Percentiles rank a stretch among this genome's conserved stretches.
Evolutionary conservation across 495 filamentous ascomycete genomes (phyloP).

Genomic region (Aspergillus diversus): DNA sequence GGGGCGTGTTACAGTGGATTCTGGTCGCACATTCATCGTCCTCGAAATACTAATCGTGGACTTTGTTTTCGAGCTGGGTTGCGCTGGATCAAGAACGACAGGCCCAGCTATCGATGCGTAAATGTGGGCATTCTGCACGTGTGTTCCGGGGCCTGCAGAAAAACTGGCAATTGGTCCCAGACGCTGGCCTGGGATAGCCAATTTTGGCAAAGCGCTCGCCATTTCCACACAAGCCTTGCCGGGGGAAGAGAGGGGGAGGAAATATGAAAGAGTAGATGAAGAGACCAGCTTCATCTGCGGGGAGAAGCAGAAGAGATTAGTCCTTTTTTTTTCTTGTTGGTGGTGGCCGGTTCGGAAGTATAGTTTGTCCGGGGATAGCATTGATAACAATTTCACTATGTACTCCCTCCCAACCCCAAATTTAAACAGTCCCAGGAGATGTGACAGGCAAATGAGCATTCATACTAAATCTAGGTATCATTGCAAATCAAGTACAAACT

Average conservation of each 20-base stretch:
- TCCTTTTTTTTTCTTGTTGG: conserved; percentile 14
- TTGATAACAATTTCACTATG: background rate
- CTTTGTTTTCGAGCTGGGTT: conserved; percentile 56
- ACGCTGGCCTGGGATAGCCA: conserved; percentile 71
- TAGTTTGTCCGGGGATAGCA: conserved; percentile 10
- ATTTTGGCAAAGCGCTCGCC: conserved; percentile 36
- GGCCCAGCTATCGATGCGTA: conserved; percentile 72
- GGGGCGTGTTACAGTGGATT: conserved; percentile 7
- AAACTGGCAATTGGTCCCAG: conserved; percentile 69
- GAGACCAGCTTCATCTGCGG: background rate
- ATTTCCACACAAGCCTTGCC: conserved; percentile 22
- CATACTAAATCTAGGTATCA: conserved; percentile 26
- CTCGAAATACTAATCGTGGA: conserved; percentile 58
- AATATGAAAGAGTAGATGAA: background rate
- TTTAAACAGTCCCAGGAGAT: background rate
- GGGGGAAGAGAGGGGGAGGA: conserved; percentile 1
- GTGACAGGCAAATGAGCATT: conserved; percentile 8
- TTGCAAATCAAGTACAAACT: conserved; percentile 35
- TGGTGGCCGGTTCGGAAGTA: conserved; percentile 6
- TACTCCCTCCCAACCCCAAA: background rate
- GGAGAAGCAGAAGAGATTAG: background rate
- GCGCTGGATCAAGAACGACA: conserved; percentile 53
- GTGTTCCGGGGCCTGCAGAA: conserved; percentile 76
- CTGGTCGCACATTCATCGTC: conserved; percentile 26
- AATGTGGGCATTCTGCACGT: conserved; percentile 70